Evolutionary conservation across 257 asterid genomes (phyloP).

Genomic region (Jasminum sambac): DNA sequence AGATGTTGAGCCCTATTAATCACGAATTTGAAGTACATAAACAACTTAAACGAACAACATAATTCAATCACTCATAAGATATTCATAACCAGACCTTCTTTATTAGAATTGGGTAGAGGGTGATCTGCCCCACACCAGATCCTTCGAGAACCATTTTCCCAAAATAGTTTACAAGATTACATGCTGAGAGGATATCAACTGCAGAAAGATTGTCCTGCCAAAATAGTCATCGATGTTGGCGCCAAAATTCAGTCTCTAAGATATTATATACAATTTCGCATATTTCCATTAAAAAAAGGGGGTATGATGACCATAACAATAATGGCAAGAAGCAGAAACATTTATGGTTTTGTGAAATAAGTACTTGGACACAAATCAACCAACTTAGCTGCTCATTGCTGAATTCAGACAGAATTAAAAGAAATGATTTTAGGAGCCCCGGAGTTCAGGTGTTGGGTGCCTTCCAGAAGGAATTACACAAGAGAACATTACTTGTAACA

Average conservation of each 20-base stretch:
- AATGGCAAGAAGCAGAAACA: background rate
- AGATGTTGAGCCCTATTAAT: slow-evolving; percentile 84
- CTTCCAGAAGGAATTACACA: slow-evolving; percentile 3
- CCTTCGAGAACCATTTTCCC: slow-evolving; percentile 98
- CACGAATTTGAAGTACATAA: slow-evolving; percentile 19
- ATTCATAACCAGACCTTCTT: slow-evolving; percentile 57
- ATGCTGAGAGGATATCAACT: slow-evolving; percentile 96
- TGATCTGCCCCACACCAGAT: slow-evolving; percentile 95
- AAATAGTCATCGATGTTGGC: slow-evolving; percentile 28
- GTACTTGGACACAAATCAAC: background rate
- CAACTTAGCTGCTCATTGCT: slow-evolving; percentile 1
- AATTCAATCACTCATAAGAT: slow-evolving; percentile 16
- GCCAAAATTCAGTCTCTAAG: slow-evolving; percentile 25
- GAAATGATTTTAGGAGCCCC: slow-evolving; percentile 19
- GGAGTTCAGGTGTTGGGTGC: slow-evolving; percentile 15
- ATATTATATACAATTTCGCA: background rate
- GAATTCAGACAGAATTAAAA: slow-evolving; percentile 16
- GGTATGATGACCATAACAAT: background rate
- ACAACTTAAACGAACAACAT: slow-evolving; percentile 13
- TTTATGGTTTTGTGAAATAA: background rate
- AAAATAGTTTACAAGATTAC: slow-evolving; percentile 95
- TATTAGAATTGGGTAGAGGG: slow-evolving; percentile 83
- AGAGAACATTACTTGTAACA: slow-evolving; percentile 7
- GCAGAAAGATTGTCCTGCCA: slow-evolving; percentile 98
- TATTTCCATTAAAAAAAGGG: no score